Evolutionary conservation across 139 green algal genomes (phyloP), one percentile per base, ranked within the genome.

Genomic region (Haematococcus lacustris): DNA sequence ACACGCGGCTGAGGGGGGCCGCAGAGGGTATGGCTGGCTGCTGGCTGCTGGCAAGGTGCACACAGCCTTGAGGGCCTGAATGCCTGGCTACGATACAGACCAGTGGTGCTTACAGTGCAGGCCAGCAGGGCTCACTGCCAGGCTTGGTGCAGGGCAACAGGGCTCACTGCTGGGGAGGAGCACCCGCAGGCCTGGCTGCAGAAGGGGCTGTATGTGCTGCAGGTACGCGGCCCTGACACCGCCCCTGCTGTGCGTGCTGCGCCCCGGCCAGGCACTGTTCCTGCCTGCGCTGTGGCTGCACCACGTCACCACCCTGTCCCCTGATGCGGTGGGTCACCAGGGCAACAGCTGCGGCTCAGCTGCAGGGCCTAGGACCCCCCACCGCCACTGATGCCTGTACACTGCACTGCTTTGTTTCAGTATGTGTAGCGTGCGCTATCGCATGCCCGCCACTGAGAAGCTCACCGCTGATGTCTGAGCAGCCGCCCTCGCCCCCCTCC

Each of bases 221-320:
- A 71, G 66, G 47, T 26, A n/a, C 9, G 28, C 43, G 2, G 71
- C 71, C 6, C n/a, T 39, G n/a, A n/a, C n/a, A n/a, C n/a, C n/a
- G 47, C 78, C 78, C 7, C 26, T 86, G 59, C 60, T 86, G 62
- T 71, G 61, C 17, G 62, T 76, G 2, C 80, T 90, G 37, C 1
- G 26, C 17, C 78, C 82, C 7, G 85, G 85, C 1, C 76, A 87
- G 40, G 80, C 77, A 43, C 71, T 91, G 13, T 91, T 84, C 75
- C 87, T 91, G 62, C 86, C 86, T 30, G 74, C 77, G 6, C 70
- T 91, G 50, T 91, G 86, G 86, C 72, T 84, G 38, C 86, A 91
- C 76, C 74, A 88, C 69, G 85, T 90, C 26, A 57, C 57, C 4
- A 61, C 70, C 50, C 25, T 51, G 38, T 28, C 39, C 9, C 2